Percentiles rank a stretch among this genome's conserved stretches.
Evolutionary conservation across 306 rosid species (phyloP).

Genomic region (Abrus pulchellus): DNA sequence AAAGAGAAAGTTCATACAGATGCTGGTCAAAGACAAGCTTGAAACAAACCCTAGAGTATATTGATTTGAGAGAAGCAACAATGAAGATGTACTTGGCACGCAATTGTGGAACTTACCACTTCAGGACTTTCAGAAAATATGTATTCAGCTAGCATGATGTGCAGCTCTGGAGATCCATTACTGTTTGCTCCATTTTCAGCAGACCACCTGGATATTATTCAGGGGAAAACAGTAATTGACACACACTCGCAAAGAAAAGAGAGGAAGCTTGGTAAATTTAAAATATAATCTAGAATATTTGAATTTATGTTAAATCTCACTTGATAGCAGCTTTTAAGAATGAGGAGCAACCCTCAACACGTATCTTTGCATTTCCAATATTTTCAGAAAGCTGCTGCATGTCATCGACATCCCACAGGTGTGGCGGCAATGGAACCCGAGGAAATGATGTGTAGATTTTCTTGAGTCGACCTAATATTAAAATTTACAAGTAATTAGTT

Average conservation of each 20-base stretch:
- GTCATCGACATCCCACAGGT: slow-evolving; percentile 80
- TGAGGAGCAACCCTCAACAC: slow-evolving; percentile 92
- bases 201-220: slow-evolving; percentile 80
- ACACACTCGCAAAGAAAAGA: slow-evolving; percentile 4
- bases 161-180: slow-evolving; percentile 85
- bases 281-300: slow-evolving; percentile 24
- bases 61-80: slow-evolving; percentile 43
- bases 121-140: slow-evolving; percentile 92
- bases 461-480: slow-evolving; percentile 71
- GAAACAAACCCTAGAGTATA: slow-evolving; percentile 1
- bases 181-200: slow-evolving; percentile 75
- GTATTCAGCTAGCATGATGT: slow-evolving; percentile 88
- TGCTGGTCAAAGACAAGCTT: not conserved
- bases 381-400: slow-evolving; percentile 85
- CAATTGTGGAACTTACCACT: slow-evolving; percentile 70
- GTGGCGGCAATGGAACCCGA: slow-evolving; percentile 72
- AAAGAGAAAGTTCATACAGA: slow-evolving; percentile 19
- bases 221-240: not conserved
- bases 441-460: slow-evolving; percentile 80
- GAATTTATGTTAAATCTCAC: slow-evolving; percentile 55
- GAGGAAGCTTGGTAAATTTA: slow-evolving; percentile 10
- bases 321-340: slow-evolving; percentile 91
- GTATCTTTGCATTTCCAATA: slow-evolving; percentile 80
- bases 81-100: slow-evolving; percentile 20
- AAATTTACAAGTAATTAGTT: slow-evolving; percentile 52